Conservation (phyloP, 441 rosid species). For the Bocquillonia castaneifolia region DNA sequence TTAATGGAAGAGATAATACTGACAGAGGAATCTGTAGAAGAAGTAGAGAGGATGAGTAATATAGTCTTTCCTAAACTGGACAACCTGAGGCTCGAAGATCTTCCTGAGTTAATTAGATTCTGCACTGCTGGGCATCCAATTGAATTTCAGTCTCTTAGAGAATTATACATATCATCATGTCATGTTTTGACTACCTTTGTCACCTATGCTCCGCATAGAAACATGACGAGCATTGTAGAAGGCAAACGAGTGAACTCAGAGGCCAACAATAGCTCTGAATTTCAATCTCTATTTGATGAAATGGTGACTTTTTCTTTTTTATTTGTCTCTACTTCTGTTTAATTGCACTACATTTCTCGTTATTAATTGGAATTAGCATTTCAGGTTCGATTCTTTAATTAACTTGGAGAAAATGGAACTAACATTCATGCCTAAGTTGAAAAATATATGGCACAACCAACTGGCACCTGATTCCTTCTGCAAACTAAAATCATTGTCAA, state of each 20-base stretch:
- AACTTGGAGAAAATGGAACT: not conserved
- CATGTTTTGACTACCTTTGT: not conserved
- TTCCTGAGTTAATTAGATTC: constrained; percentile 10
- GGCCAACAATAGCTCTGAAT: not conserved
- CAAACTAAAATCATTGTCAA: not conserved
- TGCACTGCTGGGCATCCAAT: not conserved
- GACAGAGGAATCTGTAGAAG: not conserved
- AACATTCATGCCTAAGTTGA: not conserved
- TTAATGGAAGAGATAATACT: constrained; percentile 12
- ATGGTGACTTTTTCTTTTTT: not conserved
- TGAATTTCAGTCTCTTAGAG: constrained; percentile 9
- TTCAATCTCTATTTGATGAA: constrained; percentile 1
- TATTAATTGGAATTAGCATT: not conserved
- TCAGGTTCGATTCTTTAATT: not conserved
- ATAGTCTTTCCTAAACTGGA: constrained; percentile 7
- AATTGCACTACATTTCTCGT: not conserved
- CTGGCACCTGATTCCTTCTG: not conserved
- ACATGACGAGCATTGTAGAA: not conserved
- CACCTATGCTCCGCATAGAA: not conserved
- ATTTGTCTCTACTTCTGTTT: not conserved
- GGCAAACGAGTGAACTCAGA: not conserved
- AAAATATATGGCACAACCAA: constrained; percentile 4
- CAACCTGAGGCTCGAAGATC: not conserved
- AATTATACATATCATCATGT: not conserved
- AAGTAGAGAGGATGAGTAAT: not conserved